phyloP scores from a whole-genome alignment of 768 basidiomycete genomes.

The Clavaria fumosa region DNA sequence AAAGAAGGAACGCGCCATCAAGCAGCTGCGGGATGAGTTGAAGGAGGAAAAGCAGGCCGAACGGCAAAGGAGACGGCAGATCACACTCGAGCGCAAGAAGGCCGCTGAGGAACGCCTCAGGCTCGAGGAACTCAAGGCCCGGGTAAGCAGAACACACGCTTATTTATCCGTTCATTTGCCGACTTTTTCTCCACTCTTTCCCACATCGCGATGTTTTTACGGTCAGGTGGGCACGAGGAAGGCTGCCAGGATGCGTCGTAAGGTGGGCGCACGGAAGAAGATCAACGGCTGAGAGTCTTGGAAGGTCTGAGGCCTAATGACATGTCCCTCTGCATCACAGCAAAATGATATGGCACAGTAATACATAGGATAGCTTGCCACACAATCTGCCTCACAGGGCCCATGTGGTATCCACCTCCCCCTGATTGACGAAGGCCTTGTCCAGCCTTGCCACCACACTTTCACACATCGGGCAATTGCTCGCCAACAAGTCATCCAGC shows the following conservation, averaged over 20 bases:
- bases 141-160: constrained; percentile 23
- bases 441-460: constrained; percentile 76
- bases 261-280: constrained; percentile 65
- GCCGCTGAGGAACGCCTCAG: constrained; percentile 59
- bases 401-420: constrained; percentile 71
- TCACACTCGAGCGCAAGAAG: constrained; percentile 55
- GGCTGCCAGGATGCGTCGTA: constrained; percentile 56
- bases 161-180: neutral
- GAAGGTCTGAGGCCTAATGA: constrained; percentile 2
- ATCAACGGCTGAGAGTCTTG: constrained; percentile 45
- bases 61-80: constrained; percentile 40
- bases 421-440: constrained; percentile 69
- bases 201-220: constrained; percentile 2
- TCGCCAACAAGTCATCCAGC: constrained; percentile 78
- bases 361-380: too few relatives aligned
- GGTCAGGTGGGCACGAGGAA: constrained; percentile 61
- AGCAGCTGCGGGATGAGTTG: constrained; percentile 57
- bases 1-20: constrained; percentile 49
- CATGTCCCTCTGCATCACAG: constrained; percentile 6
- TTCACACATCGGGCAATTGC: constrained; percentile 89
- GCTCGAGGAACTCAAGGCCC: constrained; percentile 48
- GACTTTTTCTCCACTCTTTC: neutral
- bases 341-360: neutral
- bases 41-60: constrained; percentile 66
- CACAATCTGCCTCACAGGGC: too few relatives aligned